Evolutionary conservation across 2,329 filamentous ascomycete genomes (phyloP), one percentile per base, ranked within the genome.

Genomic region (Graphiopsis chlorocephala): DNA sequence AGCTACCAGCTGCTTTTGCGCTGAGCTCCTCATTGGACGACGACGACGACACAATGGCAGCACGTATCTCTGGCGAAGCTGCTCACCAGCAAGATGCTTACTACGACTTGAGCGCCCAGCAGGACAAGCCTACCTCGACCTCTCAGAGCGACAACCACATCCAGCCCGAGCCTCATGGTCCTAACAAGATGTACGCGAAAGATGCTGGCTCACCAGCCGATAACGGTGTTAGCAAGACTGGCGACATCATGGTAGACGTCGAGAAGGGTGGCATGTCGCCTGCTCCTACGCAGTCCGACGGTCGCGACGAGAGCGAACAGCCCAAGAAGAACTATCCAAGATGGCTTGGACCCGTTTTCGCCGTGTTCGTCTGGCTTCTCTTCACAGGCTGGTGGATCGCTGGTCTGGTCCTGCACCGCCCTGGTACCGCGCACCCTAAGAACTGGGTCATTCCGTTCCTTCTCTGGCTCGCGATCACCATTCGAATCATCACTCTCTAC

Each of bases 401-500:
- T 7, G 86, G 88, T 63, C 80, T 94, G 56, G 82, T 93, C 65
- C 81, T 92, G 61, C 91, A 94, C 75, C 86, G 86, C 65, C 62
- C 62, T 29, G 62, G 62, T 31, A 59, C 62, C 20, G 26, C 53
- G 8, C 70, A 89, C 65, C 87, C 92, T 71, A 83, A 85, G 78
- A 92, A 91, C 73, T 96, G 92, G 92, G 78, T 96, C 64, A 86
- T 93, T 58, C 92, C 93, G 0, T 95, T 96, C 78, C 82, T 96
- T 59, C 75, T 97, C 55, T 96, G 89, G 82, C 85, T 96, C 53
- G 84, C 82, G 69, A 88, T 96, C 71, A 86, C 85, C 12, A 80
- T 95, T 59, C 89, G 93, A 35, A 76, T 96, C 57, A 69, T 96
- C 74, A 90, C 89, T 75, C 86, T 91, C 78, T 88, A 92, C 74